A percentile compares a stretch with the other conserved stretches of the same genome.
Evolutionary conservation across 2,329 filamentous ascomycete species (phyloP).

Genomic region (Coniosporium tulheliwenetii): DNA sequence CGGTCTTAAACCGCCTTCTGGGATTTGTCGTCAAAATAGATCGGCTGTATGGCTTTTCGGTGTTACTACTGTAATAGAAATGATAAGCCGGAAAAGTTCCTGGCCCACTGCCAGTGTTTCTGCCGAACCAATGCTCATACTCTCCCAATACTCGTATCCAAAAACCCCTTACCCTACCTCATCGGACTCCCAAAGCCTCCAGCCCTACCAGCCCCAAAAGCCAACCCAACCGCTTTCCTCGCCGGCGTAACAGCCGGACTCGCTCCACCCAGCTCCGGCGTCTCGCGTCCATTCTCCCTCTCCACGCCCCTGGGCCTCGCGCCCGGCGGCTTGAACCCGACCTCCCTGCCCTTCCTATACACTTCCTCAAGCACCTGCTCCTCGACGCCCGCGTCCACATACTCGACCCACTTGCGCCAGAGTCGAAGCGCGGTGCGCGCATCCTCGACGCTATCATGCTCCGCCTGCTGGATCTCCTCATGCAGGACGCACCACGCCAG

Average conservation of each 20-base stretch:
- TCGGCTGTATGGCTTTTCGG: too few relatives aligned
- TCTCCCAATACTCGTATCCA: too few relatives aligned
- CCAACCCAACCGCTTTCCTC: constrained; percentile 7
- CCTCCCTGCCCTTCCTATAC: constrained; percentile 48
- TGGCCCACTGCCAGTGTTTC: too few relatives aligned
- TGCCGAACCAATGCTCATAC: too few relatives aligned
- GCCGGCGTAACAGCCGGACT: constrained; percentile 17
- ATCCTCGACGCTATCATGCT: constrained; percentile 92
- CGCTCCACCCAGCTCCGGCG: constrained; percentile 9
- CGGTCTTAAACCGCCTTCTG: too few relatives aligned
- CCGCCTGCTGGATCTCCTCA: constrained; percentile 84
- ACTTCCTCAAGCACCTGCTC: constrained; percentile 77
- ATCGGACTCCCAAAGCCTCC: constrained; percentile 16
- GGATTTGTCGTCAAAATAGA: too few relatives aligned
- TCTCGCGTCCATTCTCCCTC: constrained; percentile 6
- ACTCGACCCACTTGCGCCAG: constrained; percentile 83
- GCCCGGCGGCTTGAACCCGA: constrained; percentile 24
- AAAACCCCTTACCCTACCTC: constrained; percentile 6
- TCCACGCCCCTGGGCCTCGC: constrained; percentile 3
- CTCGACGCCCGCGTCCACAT: constrained; percentile 68
- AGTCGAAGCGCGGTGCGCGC: constrained; percentile 79
- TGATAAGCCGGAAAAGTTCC: too few relatives aligned
- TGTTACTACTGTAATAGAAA: too few relatives aligned
- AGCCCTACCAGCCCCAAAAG: constrained; percentile 2
- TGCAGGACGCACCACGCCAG: constrained; percentile 82